Conservation (phyloP, 2,329 filamentous ascomycete species). For the Stagonosporopsis tanaceti region DNA sequence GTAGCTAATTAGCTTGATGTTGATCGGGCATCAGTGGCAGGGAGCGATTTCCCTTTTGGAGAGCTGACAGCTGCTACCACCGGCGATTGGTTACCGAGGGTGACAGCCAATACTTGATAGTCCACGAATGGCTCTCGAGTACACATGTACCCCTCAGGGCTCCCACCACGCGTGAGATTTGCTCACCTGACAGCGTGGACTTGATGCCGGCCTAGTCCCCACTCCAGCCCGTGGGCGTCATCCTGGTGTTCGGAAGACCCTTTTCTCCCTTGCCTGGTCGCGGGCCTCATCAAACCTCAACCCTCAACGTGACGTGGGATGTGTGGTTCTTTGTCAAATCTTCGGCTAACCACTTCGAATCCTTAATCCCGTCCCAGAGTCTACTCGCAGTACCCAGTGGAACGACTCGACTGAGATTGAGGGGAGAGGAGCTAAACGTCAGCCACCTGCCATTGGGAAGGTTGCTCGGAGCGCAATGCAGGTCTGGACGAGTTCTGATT, state of each 20-base stretch:
- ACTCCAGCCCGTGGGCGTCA: conserved; percentile 14
- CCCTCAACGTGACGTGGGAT: not conserved
- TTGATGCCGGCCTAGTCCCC: conserved; percentile 16
- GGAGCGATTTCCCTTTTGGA: conserved; percentile 30
- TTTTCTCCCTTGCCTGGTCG: conserved; percentile 19
- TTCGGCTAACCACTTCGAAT: conserved; percentile 1
- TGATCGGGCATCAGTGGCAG: conserved; percentile 22
- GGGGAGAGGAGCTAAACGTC: conserved; percentile 15
- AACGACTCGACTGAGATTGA: conserved; percentile 12
- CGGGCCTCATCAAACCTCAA: conserved; percentile 11
- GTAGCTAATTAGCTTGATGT: conserved; percentile 43
- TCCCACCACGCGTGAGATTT: conserved; percentile 27
- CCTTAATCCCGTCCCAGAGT: not conserved
- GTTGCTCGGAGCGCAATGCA: conserved; percentile 24
- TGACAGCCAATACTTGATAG: conserved; percentile 46
- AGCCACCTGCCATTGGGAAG: conserved; percentile 25
- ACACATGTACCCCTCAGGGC: conserved; percentile 37
- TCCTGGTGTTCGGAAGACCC: conserved; percentile 30
- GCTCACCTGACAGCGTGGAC: conserved; percentile 48
- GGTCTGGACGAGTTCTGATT: conserved; percentile 28
- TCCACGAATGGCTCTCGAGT: conserved; percentile 45
- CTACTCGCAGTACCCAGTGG: not conserved
- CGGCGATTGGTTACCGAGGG: conserved; percentile 46
- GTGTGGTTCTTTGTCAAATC: conserved; percentile 13
- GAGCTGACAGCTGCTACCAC: conserved; percentile 20